Conservation (phyloP, 441 rosid species). For the Erodium moschatum region DNA sequence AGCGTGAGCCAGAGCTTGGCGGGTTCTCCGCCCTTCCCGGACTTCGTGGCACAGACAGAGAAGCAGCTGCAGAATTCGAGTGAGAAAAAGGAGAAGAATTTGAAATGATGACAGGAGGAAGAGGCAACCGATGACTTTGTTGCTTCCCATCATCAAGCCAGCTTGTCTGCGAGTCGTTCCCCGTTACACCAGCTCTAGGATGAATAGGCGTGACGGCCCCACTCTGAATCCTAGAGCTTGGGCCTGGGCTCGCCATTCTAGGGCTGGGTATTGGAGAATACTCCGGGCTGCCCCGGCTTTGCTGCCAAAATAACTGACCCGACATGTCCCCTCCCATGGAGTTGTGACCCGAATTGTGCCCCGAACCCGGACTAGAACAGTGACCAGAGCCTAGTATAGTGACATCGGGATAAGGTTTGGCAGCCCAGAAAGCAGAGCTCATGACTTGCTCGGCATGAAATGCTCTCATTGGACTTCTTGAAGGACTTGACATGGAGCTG, state of each 20-base stretch:
- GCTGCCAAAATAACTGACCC: slow-evolving; percentile 48
- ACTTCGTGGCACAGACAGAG: slow-evolving; percentile 48
- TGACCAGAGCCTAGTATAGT: slow-evolving; percentile 43
- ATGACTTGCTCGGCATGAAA: slow-evolving; percentile 36
- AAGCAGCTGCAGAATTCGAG: slow-evolving; percentile 44
- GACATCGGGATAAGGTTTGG: slow-evolving; percentile 49
- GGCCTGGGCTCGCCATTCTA: slow-evolving; percentile 45
- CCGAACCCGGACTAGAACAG: slow-evolving; percentile 50
- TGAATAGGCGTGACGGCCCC: slow-evolving; percentile 53
- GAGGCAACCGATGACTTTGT: slow-evolving; percentile 51
- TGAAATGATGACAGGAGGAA: slow-evolving; percentile 41
- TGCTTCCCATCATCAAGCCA: slow-evolving; percentile 48
- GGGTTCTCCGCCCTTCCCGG: slow-evolving; percentile 46
- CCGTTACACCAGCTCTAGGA: slow-evolving; percentile 36
- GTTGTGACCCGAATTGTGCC: slow-evolving; percentile 44
- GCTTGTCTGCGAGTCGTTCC: slow-evolving; percentile 28
- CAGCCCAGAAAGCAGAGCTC: slow-evolving; percentile 36
- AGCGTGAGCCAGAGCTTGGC: slow-evolving; percentile 32
- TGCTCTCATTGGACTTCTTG: slow-evolving; percentile 45
- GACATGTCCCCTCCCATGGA: slow-evolving; percentile 47
- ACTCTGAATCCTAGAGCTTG: slow-evolving; percentile 47
- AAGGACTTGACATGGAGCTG: slow-evolving; percentile 48
- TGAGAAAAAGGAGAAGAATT: slow-evolving; percentile 40
- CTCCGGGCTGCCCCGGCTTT: slow-evolving; percentile 51
- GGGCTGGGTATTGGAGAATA: slow-evolving; percentile 47